phyloP scores from a whole-genome alignment of 2,329 filamentous ascomycete species.

The Hirsutella thompsonii region DNA sequence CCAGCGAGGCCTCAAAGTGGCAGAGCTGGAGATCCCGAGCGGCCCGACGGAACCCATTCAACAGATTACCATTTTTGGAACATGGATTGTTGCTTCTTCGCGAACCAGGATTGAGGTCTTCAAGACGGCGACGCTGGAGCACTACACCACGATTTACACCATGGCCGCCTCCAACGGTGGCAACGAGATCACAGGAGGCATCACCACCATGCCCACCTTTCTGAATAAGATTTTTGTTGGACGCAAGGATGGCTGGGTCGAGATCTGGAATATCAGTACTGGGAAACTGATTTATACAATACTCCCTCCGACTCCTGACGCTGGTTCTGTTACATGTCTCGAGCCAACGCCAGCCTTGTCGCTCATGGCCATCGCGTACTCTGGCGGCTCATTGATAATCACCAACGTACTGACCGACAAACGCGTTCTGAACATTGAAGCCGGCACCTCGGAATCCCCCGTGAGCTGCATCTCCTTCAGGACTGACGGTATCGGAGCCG shows the following conservation, averaged over 20 bases:
- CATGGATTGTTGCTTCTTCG: constrained; percentile 79
- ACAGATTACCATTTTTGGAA: constrained; percentile 71
- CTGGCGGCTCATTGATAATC: constrained; percentile 63
- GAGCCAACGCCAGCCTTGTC: constrained; percentile 76
- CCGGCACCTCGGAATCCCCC: constrained; percentile 48
- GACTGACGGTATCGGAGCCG: constrained; percentile 77
- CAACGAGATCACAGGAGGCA: constrained; percentile 60
- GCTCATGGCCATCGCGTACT: constrained; percentile 78
- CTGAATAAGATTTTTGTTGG: constrained; percentile 93
- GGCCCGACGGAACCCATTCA: constrained; percentile 58
- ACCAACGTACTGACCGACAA: constrained; percentile 74
- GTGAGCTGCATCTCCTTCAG: constrained; percentile 82
- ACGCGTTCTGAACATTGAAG: constrained; percentile 54
- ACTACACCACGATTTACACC: constrained; percentile 74
- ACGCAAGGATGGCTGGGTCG: constrained; percentile 74
- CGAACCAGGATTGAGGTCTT: constrained; percentile 72
- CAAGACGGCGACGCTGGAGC: constrained; percentile 71
- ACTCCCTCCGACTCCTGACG: constrained; percentile 57
- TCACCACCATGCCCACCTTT: constrained; percentile 86
- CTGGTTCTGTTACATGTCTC: constrained; percentile 75
- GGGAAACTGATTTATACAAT: constrained; percentile 87
- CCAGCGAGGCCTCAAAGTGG: constrained; percentile 77
- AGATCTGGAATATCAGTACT: constrained; percentile 95
- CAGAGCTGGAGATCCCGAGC: constrained; percentile 55
- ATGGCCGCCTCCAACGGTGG: constrained; percentile 42